These are phyloP conservation scores for Rhynchosporium agropyri DNA, from an alignment of 2,329 filamentous ascomycete genomes.

Conservation along the genomic window DNA sequence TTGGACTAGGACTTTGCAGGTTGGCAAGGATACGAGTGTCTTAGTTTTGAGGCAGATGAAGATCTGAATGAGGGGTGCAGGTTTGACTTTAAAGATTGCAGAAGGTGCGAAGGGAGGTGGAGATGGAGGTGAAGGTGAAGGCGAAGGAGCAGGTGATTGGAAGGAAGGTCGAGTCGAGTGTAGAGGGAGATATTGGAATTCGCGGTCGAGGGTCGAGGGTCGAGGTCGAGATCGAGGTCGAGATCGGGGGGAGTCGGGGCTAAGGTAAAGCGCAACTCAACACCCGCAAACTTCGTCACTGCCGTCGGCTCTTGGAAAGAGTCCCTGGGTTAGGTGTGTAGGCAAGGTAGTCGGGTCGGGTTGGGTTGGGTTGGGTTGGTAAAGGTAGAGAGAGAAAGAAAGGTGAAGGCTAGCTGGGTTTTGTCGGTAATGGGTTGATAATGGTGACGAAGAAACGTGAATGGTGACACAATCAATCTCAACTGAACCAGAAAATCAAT, in stretches of 20 bases:
- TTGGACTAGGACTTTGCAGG: neutral
- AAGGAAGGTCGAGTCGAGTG: neutral
- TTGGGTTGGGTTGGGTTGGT: too few species aligned
- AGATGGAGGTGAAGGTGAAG: too few species aligned
- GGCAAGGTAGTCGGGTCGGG: too few species aligned
- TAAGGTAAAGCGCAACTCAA: neutral
- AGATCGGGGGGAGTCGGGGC: too few species aligned
- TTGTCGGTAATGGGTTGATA: too few species aligned
- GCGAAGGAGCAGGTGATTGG: too few species aligned
- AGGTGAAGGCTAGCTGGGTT: neutral
- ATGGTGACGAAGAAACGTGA: neutral
- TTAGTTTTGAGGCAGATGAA: slow-evolving; percentile 29
- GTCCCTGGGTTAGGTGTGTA: too few species aligned
- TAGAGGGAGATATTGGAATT: too few species aligned
- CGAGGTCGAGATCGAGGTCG: neutral
- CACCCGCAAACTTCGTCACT: neutral
- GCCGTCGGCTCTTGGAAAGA: neutral
- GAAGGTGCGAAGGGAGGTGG: slow-evolving; percentile 7
- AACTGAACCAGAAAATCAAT: slow-evolving; percentile 6
- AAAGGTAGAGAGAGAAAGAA: too few species aligned
- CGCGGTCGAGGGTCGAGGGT: neutral
- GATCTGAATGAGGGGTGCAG: slow-evolving; percentile 20
- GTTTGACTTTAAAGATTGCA: slow-evolving; percentile 17
- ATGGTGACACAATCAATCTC: slow-evolving; percentile 4
- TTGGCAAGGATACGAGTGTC: slow-evolving; percentile 29